Evolutionary conservation across 257 asterid genomes (phyloP), one percentile per base, ranked within the genome.

Genomic region (Solanum sejunctum): DNA sequence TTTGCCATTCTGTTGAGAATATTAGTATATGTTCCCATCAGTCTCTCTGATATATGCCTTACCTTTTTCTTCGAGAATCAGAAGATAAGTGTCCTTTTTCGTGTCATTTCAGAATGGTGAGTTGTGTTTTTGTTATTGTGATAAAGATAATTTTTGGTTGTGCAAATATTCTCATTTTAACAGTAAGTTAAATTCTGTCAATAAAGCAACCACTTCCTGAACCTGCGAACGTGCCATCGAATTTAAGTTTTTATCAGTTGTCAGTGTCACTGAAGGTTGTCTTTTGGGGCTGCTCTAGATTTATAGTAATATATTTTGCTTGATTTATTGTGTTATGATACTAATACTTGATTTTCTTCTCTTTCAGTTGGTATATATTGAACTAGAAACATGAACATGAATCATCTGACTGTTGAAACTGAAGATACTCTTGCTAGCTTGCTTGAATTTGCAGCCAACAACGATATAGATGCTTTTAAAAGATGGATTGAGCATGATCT

Each of bases 381-480:
- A 63, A 43, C 82, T 28, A 81, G 61, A 85, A 84, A 79, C 89
- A 89, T 90, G 95, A 89, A 84, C 69, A 77, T 77, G 84, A 89
- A 91, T 86, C 82, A 83, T 84, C 87, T 89, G 85, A 90, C 90
- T 20, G 87, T 88, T 80, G 92, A 93, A 88, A 91, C 93, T 43
- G 92, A 91, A 79, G 95, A 92, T 84, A 81, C 90, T 82, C 90
- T 89, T 49, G 88, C 90, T 49, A 88, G 93, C 90, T 85, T 94
- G 88, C 94, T 95, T 43, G 98, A 95, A 60, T 91, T 93, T 77
- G 98, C 97, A 12, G 96, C 98, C 85, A 92, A 92, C 90, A 90
- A 95, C 67, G 97, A 95, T 69, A n/a, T 92, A 8, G 93, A 90
- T 57, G 92, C 91, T 56, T 91, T 93, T 67, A 90, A 87, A 82